A percentile compares a stretch with the other conserved stretches of the same genome.
Evolutionary conservation across 768 basidiomycete species (phyloP).

Genomic region (Termitomyces sp.): DNA sequence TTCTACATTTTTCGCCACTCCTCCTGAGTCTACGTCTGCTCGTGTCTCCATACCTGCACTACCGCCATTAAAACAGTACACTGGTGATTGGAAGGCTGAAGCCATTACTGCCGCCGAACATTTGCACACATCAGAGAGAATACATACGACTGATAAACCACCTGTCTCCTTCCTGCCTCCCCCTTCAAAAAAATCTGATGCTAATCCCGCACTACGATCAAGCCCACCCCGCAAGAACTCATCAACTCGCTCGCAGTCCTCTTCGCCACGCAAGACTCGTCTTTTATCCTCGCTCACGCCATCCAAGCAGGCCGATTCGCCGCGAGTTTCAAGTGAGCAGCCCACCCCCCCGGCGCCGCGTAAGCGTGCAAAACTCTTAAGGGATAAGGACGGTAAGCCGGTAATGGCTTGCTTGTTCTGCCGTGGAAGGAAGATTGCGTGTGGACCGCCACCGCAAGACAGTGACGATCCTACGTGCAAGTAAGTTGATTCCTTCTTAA

Average conservation of each 20-base stretch:
- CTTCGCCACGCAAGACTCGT: background rate
- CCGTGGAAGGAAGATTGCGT: conserved; percentile 46
- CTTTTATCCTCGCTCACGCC: background rate
- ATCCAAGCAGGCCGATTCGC: background rate
- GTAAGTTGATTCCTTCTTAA: conserved; percentile 26
- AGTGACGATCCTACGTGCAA: conserved; percentile 41
- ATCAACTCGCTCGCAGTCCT: background rate
- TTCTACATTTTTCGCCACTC: background rate
- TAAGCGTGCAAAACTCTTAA: conserved; percentile 3
- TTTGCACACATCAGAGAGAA: background rate
- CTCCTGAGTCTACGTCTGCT: background rate
- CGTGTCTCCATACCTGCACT: background rate
- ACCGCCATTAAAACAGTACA: background rate
- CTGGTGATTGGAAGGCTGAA: conserved; percentile 12
- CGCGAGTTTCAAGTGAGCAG: background rate
- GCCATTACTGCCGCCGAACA: conserved; percentile 2
- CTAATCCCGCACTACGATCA: no score
- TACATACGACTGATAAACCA: background rate
- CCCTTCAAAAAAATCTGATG: background rate
- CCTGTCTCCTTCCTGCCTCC: background rate
- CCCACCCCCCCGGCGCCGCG: background rate
- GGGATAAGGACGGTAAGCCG: conserved; percentile 25
- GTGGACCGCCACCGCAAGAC: conserved; percentile 33
- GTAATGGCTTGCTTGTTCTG: conserved; percentile 45
- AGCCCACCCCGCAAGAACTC: no score